phyloP scores from a whole-genome alignment of 352 stramenopile genomes.

The Pythium aristosporum region DNA sequence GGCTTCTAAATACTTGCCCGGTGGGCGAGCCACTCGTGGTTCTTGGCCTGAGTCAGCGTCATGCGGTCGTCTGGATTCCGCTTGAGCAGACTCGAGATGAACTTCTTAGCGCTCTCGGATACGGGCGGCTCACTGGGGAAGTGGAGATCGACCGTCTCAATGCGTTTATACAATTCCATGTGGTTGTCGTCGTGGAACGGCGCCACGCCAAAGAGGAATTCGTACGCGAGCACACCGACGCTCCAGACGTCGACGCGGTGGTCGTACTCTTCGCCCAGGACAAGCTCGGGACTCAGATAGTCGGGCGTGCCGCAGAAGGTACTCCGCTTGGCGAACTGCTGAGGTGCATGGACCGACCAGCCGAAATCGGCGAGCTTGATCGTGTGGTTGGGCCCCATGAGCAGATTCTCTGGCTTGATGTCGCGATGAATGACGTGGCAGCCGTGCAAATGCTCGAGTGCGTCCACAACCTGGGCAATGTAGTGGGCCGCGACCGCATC shows the following conservation, averaged over 20 bases:
- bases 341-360: slow-evolving; percentile 77
- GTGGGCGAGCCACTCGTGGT: slow-evolving; percentile 65
- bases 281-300: slow-evolving; percentile 85
- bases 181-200: slow-evolving; percentile 83
- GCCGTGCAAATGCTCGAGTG: slow-evolving; percentile 74
- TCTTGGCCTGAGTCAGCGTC: slow-evolving; percentile 48
- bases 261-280: slow-evolving; percentile 64
- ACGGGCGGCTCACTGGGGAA: slow-evolving; percentile 53
- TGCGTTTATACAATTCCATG: slow-evolving; percentile 83
- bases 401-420: slow-evolving; percentile 88
- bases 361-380: slow-evolving; percentile 89
- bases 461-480: slow-evolving; percentile 74
- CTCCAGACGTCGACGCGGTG: slow-evolving; percentile 78
- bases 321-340: slow-evolving; percentile 50
- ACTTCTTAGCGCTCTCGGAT: slow-evolving; percentile 56
- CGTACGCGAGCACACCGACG: slow-evolving; percentile 80
- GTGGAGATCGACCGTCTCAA: slow-evolving; percentile 53
- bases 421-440: slow-evolving; percentile 85
- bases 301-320: slow-evolving; percentile 87
- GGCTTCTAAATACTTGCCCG: slow-evolving; percentile 28
- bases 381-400: slow-evolving; percentile 69
- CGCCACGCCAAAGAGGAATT: slow-evolving; percentile 72
- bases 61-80: slow-evolving; percentile 56
- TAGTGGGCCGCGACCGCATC: slow-evolving; percentile 63
- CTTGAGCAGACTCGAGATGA: slow-evolving; percentile 62